Conservation (phyloP, 441 rosid genomes). For the Hura crepitans region DNA sequence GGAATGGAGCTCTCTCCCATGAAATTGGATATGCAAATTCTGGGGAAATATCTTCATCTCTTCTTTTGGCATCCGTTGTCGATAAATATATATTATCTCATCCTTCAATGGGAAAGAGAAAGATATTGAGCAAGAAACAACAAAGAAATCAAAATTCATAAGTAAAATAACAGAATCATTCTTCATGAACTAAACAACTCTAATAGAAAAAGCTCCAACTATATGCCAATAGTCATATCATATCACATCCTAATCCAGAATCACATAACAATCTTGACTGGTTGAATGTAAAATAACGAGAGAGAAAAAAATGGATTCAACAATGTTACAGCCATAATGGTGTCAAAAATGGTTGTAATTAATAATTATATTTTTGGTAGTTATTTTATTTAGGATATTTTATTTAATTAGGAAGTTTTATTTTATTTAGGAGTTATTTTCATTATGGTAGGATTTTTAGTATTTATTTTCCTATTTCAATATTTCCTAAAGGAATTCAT, state of each 20-base stretch:
- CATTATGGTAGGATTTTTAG: too few species aligned
- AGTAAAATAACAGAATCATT: background rate
- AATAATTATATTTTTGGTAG: too few species aligned
- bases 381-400: too few species aligned
- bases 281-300: too few species aligned
- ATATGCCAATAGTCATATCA: background rate
- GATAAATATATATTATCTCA: slow-evolving; percentile 70
- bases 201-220: background rate
- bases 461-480: too few species aligned
- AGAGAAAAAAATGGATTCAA: too few species aligned
- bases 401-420: too few species aligned
- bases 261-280: background rate
- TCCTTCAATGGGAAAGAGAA: slow-evolving; percentile 45
- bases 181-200: background rate
- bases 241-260: too few species aligned
- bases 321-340: too few species aligned
- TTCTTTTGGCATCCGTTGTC: slow-evolving; percentile 48
- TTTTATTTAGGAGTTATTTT: too few species aligned
- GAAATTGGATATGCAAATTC: slow-evolving; percentile 79
- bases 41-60: slow-evolving; percentile 56
- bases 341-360: too few species aligned
- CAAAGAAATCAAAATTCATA: background rate
- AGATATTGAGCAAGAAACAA: slow-evolving; percentile 12
- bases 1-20: slow-evolving; percentile 93
- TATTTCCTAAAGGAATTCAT: too few species aligned